Conservation (phyloP, 495 filamentous ascomycete species). For the Aspergillus ostianus region DNA sequence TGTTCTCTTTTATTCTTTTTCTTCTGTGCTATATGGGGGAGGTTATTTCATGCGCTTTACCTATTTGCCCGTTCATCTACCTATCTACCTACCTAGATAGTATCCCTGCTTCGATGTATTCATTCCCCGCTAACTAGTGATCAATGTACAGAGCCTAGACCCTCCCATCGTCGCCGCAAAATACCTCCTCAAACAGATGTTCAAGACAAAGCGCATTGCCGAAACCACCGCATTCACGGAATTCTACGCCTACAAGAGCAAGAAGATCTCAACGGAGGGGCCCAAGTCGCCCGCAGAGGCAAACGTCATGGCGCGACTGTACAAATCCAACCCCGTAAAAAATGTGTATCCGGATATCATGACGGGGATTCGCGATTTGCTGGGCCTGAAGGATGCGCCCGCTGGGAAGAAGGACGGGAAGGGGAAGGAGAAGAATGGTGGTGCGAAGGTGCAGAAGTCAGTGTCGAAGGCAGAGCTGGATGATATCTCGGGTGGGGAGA, state of each 20-base stretch:
- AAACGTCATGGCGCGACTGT: conserved; percentile 82
- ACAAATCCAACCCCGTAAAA: conserved; percentile 72
- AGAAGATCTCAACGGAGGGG: conserved; percentile 33
- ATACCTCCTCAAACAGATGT: conserved; percentile 73
- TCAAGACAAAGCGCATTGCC: conserved; percentile 68
- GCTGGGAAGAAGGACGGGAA: conserved; percentile 25
- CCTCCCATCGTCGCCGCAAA: conserved; percentile 60
- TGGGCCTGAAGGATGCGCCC: conserved; percentile 56
- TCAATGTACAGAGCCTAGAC: conserved; percentile 54
- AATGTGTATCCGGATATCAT: conserved; percentile 62
- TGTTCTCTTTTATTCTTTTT: conserved; percentile 6
- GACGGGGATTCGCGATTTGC: conserved; percentile 55
- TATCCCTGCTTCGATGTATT: not conserved
- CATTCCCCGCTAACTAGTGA: not conserved
- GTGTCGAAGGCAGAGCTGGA: not conserved
- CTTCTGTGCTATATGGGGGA: not conserved
- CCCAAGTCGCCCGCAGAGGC: conserved; percentile 51
- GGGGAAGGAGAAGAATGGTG: conserved; percentile 15
- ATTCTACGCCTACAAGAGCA: conserved; percentile 27
- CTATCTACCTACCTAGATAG: not conserved
- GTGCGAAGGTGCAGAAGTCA: conserved; percentile 5
- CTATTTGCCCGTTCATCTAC: too few species aligned
- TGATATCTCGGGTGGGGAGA: conserved; percentile 8
- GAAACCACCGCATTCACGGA: conserved; percentile 45
- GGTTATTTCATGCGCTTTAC: too few species aligned